Conservation (phyloP, 331 rosid species). For the Telfairia occidentalis region DNA sequence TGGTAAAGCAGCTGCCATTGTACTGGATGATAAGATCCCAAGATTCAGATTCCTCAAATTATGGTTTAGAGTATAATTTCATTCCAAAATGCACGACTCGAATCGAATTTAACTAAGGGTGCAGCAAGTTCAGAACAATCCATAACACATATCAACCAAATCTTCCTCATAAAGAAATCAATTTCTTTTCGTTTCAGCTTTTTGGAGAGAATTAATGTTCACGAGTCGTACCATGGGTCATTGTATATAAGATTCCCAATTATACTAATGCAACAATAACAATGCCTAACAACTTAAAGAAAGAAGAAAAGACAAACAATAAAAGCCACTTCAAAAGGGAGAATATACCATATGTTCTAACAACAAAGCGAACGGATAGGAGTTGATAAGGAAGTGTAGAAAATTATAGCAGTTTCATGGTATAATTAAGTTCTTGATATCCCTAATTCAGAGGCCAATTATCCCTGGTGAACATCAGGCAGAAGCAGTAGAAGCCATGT, state of each 20-base stretch:
- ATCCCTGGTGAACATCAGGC: background rate
- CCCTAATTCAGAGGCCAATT: background rate
- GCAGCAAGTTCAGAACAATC: background rate
- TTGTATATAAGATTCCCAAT: background rate
- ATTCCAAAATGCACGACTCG: background rate
- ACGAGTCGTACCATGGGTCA: background rate
- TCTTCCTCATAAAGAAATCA: background rate
- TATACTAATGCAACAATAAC: background rate
- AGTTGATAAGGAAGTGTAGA: background rate
- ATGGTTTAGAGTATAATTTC: conserved; percentile 1
- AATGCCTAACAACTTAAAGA: background rate
- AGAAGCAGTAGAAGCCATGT: conserved; percentile 30
- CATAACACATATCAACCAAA: background rate
- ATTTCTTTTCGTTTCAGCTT: background rate
- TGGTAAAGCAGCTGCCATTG: background rate
- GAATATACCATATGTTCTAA: conserved; percentile 5
- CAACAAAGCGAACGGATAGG: conserved; percentile 5
- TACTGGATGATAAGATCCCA: background rate
- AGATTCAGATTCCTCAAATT: background rate
- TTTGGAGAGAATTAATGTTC: background rate
- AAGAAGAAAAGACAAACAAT: background rate
- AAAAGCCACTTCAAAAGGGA: conserved; percentile 3
- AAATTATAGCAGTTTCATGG: background rate
- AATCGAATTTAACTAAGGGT: background rate
- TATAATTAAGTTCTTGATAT: background rate